Evolutionary conservation across 208 protist species (phyloP), one percentile per base, ranked within the genome.

Genomic region (Leishmania martiniquensis): DNA sequence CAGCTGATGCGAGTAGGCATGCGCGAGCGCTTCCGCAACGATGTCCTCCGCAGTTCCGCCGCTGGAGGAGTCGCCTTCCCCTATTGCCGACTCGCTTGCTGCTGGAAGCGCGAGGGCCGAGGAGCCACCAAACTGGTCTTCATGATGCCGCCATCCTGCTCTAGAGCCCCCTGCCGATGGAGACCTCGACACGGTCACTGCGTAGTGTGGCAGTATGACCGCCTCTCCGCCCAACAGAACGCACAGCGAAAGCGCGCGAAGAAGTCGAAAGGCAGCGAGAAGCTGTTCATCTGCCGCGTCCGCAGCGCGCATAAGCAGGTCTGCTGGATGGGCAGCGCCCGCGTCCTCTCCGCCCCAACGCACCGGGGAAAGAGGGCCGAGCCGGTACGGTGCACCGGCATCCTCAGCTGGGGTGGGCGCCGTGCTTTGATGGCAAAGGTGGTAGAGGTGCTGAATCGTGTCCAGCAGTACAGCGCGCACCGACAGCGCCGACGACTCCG

Each of bases 1-100:
- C 10, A 88, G 75, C 72, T 84, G 77, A 15, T 60, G 60, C 32
- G 75, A 3, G 69, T 85, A 88, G 4, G 75, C 74, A 15, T 44
- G 47, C 7, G 70, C 75, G 2, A 84, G 69, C 0, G 13, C 6
- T 1, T 54, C 49, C 7, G 80, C 75, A 20, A 79, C 75, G 4
- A 84, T 57, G 34, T 74, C 74, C 60, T 84, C 80, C 1, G 79
- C 79, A 22, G 79, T 62, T 12, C n/a, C 1, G 29, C 34, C 51
- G 42, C 17, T 29, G 15, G 52, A 9, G 29, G 39, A 44, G 9
- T 17, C 32, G 47, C 42, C 68, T 13, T 57, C 47, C 13, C 45
- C 4, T 32, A 54, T 42, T 17, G 47, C 17, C 10, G 49, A 49
- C 42, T 69, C 65, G 65, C 22, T 47, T 25, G 39, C 42, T 3